Evolutionary conservation across 2,329 filamentous ascomycete genomes (phyloP), one percentile per base, ranked within the genome.

Genomic region (Aspergillus pseudoglaucus): DNA sequence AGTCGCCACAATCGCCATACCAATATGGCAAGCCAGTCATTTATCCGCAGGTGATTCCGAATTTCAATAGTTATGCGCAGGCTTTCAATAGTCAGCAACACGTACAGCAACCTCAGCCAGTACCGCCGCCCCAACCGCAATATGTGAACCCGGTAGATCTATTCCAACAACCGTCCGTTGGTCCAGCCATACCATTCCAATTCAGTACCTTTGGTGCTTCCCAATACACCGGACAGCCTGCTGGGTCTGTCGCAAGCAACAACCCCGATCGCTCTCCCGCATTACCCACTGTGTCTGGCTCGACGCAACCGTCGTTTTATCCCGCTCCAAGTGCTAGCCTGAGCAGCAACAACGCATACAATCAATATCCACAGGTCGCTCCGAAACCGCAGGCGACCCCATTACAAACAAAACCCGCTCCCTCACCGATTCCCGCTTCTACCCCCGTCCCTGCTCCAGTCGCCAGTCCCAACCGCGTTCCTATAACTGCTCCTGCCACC

Each of bases 81-180:
- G 15, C 58, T 12, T 65, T 60, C 45, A 54, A 51, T 23, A 60
- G 64, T 39, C 69, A 66, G 47, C 55, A 56, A 44, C 66, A 65
- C 49, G 60, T 57, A 14, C 64, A 45, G n/a, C 14, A 53, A 12
- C 51, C 51, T 30, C 42, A 49, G 6, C 45, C 47, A 38, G 43
- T 38, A 6, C 45, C 45, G 9, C 52, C 52, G 32, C 22, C 59
- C 30, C 66, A 61, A 42, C 60, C 62, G 43, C 69, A 67, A 42
- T 68, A 65, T 55, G 62, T 67, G 27, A 69, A 68, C 27, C 66
- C 65, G 5, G 59, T 65, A 25, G 56, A 66, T 52, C 52, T 66
- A 3, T 70, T 69, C 47, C 58, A 67, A 17, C 61, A 65, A 38
- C 59, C 62, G 1, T 61, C 61, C 14, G 48, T 65, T 9, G 63